phyloP scores from a whole-genome alignment of 306 rosid genomes.

The Quercus dentata region DNA sequence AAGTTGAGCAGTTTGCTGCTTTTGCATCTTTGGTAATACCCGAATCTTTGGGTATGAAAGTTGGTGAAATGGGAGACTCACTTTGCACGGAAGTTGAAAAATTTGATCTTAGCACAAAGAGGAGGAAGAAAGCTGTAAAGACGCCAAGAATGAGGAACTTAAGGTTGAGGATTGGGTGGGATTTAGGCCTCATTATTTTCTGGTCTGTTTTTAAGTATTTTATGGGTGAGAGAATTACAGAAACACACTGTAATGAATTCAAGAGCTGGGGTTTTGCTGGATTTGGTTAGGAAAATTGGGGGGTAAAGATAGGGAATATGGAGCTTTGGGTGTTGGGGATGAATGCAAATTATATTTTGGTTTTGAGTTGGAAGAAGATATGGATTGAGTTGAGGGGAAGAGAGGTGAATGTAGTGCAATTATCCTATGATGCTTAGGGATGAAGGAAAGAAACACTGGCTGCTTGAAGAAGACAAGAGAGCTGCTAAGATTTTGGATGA shows the following conservation, averaged over 20 bases:
- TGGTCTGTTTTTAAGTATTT: not conserved
- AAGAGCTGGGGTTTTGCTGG: not conserved
- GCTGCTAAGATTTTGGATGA: constrained; percentile 39
- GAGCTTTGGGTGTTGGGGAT: constrained; percentile 10
- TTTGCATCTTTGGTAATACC: not conserved
- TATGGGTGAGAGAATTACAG: not conserved
- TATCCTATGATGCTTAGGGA: constrained; percentile 38
- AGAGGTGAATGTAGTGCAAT: not conserved
- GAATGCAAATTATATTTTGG: constrained; percentile 21
- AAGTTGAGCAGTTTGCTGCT: constrained; percentile 15
- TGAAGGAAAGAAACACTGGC: constrained; percentile 35
- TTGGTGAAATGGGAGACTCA: constrained; percentile 21
- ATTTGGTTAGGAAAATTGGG: not conserved
- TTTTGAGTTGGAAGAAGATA: constrained; percentile 8
- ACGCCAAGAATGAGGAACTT: constrained; percentile 52
- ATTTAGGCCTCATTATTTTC: constrained; percentile 58
- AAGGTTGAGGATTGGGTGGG: constrained; percentile 43
- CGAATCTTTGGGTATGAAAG: not conserved
- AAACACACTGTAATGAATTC: not conserved
- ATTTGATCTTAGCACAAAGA: constrained; percentile 55
- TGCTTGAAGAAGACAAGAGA: constrained; percentile 45
- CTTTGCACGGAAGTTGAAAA: constrained; percentile 31
- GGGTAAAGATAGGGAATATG: not conserved
- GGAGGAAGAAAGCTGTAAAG: constrained; percentile 39
- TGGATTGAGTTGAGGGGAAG: not conserved